Evolutionary conservation across 441 rosid genomes (phyloP).

Genomic region (Eruca vesicaria): DNA sequence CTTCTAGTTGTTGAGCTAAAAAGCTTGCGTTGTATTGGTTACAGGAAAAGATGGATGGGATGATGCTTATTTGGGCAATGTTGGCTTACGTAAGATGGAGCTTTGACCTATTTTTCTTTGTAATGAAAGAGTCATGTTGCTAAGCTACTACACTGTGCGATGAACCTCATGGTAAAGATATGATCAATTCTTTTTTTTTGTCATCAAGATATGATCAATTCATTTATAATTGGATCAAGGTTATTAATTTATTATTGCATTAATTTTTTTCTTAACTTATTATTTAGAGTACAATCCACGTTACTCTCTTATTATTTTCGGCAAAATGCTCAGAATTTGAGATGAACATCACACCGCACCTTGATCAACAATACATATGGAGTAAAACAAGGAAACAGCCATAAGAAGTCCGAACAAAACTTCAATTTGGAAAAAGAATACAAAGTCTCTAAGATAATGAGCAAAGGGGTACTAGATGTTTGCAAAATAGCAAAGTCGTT

Average conservation of each 20-base stretch:
- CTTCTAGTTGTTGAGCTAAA: neutral
- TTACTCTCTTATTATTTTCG: neutral
- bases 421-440: neutral
- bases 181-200: too few relatives aligned
- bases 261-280: too few relatives aligned
- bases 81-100: constrained; percentile 12
- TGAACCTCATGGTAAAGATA: too few relatives aligned
- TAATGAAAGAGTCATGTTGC: constrained; percentile 3
- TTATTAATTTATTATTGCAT: too few relatives aligned
- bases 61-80: neutral
- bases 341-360: neutral
- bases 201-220: too few relatives aligned
- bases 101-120: neutral
- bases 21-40: neutral
- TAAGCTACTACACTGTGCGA: neutral
- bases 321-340: neutral
- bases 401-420: neutral
- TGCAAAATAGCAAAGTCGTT: neutral
- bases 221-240: too few relatives aligned
- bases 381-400: neutral
- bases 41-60: constrained; percentile 6
- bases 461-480: neutral
- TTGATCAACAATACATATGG: neutral
- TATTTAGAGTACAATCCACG: neutral
- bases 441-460: neutral